phyloP scores from a whole-genome alignment of 371 early-diverging fungal genomes.

The Capillidium rhysosporum region DNA sequence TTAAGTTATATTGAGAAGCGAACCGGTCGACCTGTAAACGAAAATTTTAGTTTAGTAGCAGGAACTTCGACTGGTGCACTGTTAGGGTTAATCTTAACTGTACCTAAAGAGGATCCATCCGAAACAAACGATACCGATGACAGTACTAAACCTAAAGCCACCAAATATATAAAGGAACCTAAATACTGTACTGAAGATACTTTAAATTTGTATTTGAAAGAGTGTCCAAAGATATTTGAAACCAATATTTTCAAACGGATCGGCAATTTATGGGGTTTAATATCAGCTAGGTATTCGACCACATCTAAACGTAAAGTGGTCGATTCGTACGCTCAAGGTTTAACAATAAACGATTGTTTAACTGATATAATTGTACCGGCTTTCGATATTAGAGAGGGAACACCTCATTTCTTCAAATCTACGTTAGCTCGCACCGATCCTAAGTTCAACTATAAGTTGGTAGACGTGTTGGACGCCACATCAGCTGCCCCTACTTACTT shows the following conservation, averaged over 20 bases:
- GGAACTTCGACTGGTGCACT: constrained; percentile 9
- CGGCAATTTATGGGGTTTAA: neutral
- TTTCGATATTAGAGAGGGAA: neutral
- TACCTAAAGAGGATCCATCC: neutral
- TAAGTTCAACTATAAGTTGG: neutral
- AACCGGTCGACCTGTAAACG: neutral
- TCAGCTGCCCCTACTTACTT: constrained; percentile 9
- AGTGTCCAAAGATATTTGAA: neutral
- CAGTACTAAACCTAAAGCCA: neutral
- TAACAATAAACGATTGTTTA: neutral
- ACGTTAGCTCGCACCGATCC: neutral
- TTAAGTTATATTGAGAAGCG: constrained; percentile 1
- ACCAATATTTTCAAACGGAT: neutral
- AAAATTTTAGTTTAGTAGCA: constrained; percentile 4
- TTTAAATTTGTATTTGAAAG: neutral
- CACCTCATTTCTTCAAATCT: constrained; percentile 1
- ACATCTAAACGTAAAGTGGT: neutral
- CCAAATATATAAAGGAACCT: too few relatives aligned
- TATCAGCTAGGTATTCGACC: neutral
- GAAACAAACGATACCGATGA: neutral
- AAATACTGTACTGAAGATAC: neutral
- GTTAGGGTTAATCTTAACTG: neutral
- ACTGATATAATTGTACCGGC: neutral
- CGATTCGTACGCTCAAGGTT: neutral
- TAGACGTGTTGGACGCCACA: constrained; percentile 7